These are phyloP conservation scores for Saccharomycopsis sp. DNA, from an alignment of 805 yeast genomes.

Conservation along the genomic window DNA sequence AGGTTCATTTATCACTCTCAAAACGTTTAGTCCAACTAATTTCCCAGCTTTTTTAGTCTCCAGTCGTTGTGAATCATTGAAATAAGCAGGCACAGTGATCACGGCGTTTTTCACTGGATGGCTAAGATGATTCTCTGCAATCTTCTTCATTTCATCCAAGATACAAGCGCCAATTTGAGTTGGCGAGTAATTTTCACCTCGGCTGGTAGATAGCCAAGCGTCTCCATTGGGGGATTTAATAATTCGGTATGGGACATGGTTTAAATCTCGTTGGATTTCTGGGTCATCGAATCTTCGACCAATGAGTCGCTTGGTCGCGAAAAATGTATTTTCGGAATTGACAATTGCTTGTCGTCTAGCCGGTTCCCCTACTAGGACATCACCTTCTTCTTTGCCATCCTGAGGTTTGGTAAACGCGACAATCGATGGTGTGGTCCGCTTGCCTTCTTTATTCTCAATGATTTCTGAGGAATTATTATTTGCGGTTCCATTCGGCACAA, in stretches of 20 bases:
- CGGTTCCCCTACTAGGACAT: conserved; percentile 52
- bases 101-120: conserved; percentile 60
- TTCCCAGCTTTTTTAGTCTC: conserved; percentile 78
- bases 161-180: conserved; percentile 65
- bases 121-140: conserved; percentile 54
- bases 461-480: conserved; percentile 64
- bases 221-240: conserved; percentile 56
- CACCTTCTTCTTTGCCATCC: conserved; percentile 27
- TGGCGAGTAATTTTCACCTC: conserved; percentile 49
- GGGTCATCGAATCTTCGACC: conserved; percentile 64
- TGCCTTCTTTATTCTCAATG: conserved; percentile 72
- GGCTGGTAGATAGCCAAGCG: conserved; percentile 50
- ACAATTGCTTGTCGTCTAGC: conserved; percentile 75
- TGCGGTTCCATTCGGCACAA: conserved; percentile 61
- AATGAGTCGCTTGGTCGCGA: conserved; percentile 74
- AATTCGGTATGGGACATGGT: conserved; percentile 56
- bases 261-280: conserved; percentile 63
- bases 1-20: conserved; percentile 76
- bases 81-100: conserved; percentile 79
- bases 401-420: conserved; percentile 61
- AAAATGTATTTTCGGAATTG: conserved; percentile 72
- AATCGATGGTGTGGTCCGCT: conserved; percentile 72
- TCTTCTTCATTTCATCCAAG: conserved; percentile 55
- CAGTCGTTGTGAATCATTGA: conserved; percentile 75
- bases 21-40: conserved; percentile 66